A percentile compares a stretch with the other conserved stretches of the same genome.
Conservation (phyloP, 2,329 filamentous ascomycete species). For the Fusarium foetens region DNA sequence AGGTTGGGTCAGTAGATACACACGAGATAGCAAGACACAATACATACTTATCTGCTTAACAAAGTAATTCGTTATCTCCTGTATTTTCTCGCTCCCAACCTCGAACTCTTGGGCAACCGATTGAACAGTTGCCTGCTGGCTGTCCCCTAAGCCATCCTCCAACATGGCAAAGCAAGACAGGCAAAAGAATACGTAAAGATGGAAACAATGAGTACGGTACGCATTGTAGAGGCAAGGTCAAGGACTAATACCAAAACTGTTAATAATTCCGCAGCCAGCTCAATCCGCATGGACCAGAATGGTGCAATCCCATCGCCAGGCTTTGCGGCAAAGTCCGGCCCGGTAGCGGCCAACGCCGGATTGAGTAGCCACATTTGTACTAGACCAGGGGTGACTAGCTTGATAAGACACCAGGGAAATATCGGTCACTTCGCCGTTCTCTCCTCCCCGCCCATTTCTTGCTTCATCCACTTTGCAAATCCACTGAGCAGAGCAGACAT, state of each 20-base stretch:
- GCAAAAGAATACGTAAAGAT: not conserved
- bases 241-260: slow-evolving; percentile 15
- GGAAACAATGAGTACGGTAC: not conserved
- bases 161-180: not conserved
- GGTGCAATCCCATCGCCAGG: not conserved
- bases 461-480: slow-evolving; percentile 14
- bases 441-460: slow-evolving; percentile 1
- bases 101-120: not conserved
- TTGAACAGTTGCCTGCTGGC: not conserved
- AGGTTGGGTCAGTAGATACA: not conserved
- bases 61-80: not conserved
- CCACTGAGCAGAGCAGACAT: not conserved
- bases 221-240: not conserved
- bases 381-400: not conserved
- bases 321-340: not conserved
- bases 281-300: not conserved
- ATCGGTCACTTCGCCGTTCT: slow-evolving; percentile 21
- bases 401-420: slow-evolving; percentile 11
- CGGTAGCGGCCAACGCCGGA: slow-evolving; percentile 6
- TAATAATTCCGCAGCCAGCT: not conserved
- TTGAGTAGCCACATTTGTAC: not conserved
- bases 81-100: not conserved
- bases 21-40: not conserved
- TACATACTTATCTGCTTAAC: slow-evolving; percentile 5
- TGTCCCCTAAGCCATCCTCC: not conserved